Base-by-base conservation (phyloP, 371 early-diverging fungal species). In the Rhizopus arrhizus region DNA sequence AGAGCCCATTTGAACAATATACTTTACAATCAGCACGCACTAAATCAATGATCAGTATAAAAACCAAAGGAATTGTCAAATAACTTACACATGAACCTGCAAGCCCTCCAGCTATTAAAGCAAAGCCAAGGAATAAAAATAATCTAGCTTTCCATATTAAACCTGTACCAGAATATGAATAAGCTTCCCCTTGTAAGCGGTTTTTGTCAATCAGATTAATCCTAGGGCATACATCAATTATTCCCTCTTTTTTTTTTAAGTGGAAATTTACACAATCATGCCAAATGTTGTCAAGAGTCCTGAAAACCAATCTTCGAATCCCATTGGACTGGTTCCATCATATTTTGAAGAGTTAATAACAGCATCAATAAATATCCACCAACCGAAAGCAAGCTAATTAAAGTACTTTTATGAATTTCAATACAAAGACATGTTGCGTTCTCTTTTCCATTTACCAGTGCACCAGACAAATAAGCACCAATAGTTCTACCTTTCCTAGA, bases 341-440 rank as follows among this genome's bases (percentile, higher is more conserved):
- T 58, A 51, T 56, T 66, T 66, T 34, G 78, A 65, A 28, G 73
- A 77, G 9, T 84, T 81, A 29, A 80, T 73, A 1, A 74, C 61
- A 13, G 87, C 89, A 68, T 91, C 93, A 36, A 92, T 84, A 66
- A 92, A 92, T 22, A 86, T 75, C 91, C 93, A 92, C 91, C 93
- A 92, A 6, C 87, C 93, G 36, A 91, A 33, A 0, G 91, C 89
- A 73, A 92, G 88, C 89, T 89, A 72, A 8, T 22, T 38, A 53
- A 7, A 52, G 13, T 40, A 28, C 45, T 36, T 36, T 52, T 29
- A 43, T 51, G 38, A 28, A 34, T 56, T 45, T 46, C 16, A n/a
- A 48, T 43, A 34, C 28, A 55, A 34, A 32, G 16, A 22, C 5
- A n/a, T 33, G 9, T 12, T 28, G 0, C 9, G 10, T 29, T 28